phyloP scores from a whole-genome alignment of 768 basidiomycete species.

The Thelephora aurantiotincta region DNA sequence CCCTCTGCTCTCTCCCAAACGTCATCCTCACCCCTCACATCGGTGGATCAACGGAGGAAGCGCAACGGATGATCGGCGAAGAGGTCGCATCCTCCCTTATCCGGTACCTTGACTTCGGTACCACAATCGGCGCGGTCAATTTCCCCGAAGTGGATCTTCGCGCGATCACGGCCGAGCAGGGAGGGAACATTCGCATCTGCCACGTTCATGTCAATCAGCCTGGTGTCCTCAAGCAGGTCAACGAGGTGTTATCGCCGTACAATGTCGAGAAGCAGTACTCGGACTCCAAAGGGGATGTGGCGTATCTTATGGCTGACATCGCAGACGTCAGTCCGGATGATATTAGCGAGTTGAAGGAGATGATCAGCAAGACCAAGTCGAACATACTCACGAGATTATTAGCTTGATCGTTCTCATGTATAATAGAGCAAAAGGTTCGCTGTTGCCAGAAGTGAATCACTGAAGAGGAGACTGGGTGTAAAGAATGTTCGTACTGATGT shows the following conservation, averaged over 20 bases:
- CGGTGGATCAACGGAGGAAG: constrained; percentile 97
- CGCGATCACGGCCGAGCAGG: constrained; percentile 76
- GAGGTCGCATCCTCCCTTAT: constrained; percentile 79
- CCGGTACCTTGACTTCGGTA: constrained; percentile 87
- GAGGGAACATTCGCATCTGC: constrained; percentile 76
- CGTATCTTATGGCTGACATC: constrained; percentile 97
- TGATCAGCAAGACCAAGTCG: constrained; percentile 64
- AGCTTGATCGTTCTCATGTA: constrained; percentile 20
- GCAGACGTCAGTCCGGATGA: constrained; percentile 76
- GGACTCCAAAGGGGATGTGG: constrained; percentile 88
- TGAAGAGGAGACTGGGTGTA: not conserved
- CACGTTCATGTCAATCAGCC: constrained; percentile 93
- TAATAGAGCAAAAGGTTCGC: not conserved
- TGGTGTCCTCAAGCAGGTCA: constrained; percentile 89
- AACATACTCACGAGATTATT: constrained; percentile 88
- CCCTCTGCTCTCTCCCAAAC: constrained; percentile 68
- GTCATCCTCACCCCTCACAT: constrained; percentile 97
- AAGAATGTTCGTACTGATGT: not conserved
- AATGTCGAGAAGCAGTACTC: constrained; percentile 99
- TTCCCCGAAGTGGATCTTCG: constrained; percentile 98
- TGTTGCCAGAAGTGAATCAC: no score
- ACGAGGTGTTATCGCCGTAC: constrained; percentile 86
- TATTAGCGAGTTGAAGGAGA: constrained; percentile 61
- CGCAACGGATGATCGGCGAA: constrained; percentile 92
- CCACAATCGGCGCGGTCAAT: constrained; percentile 88